Percentiles rank a stretch among this genome's conserved stretches.
phyloP scores from a whole-genome alignment of 495 filamentous ascomycete species.

The Talaromyces nanjingensis region DNA sequence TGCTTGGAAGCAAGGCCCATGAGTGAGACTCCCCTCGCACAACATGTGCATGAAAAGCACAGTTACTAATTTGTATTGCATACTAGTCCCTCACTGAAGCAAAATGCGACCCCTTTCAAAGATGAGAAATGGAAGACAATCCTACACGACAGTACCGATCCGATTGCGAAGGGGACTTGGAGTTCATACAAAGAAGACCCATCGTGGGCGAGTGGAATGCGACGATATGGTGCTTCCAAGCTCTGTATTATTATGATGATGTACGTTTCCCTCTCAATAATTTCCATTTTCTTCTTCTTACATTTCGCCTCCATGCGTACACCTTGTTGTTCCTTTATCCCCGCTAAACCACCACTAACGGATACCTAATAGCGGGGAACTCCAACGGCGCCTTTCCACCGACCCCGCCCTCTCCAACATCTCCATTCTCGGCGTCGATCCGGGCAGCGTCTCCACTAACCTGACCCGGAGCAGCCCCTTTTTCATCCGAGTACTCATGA shows the following conservation, averaged over 20 bases:
- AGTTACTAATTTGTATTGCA: neutral
- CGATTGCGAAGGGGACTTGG: constrained; percentile 28
- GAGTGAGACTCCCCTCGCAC: constrained; percentile 12
- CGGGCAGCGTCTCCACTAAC: constrained; percentile 25
- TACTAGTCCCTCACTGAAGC: neutral
- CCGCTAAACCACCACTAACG: neutral
- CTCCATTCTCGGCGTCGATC: constrained; percentile 24
- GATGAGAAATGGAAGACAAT: constrained; percentile 22
- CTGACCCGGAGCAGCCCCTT: constrained; percentile 18
- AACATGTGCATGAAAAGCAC: neutral
- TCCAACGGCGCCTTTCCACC: constrained; percentile 21
- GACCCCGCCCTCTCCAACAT: constrained; percentile 26
- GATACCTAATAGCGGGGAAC: constrained; percentile 10
- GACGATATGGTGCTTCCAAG: constrained; percentile 34
- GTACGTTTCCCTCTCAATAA: constrained; percentile 13
- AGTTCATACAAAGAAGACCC: constrained; percentile 17
- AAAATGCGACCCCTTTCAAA: constrained; percentile 9
- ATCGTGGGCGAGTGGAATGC: constrained; percentile 17
- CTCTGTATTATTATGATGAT: constrained; percentile 32
- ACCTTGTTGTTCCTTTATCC: neutral
- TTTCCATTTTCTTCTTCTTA: neutral
- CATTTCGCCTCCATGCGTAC: too few species aligned
- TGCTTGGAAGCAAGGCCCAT: constrained; percentile 37
- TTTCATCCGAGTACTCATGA: constrained; percentile 11
- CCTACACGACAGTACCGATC: constrained; percentile 18